phyloP scores from a whole-genome alignment of 2,329 filamentous ascomycete genomes.

The Amauroascus niger region DNA sequence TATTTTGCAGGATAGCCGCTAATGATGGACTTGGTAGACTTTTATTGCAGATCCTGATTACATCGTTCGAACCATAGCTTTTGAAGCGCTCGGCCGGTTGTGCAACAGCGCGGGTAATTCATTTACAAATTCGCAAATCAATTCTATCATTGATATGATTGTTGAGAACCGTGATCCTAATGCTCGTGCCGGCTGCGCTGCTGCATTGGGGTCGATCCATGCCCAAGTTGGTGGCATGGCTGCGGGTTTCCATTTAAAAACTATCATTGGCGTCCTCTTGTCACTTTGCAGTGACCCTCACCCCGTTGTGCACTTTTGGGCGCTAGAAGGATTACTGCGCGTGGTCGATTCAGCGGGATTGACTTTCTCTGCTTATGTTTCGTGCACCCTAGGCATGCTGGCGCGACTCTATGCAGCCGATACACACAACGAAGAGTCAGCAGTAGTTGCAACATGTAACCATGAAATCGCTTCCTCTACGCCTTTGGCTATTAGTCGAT shows the following conservation, averaged over 20 bases:
- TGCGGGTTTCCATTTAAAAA: slow-evolving; percentile 90
- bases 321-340: slow-evolving; percentile 73
- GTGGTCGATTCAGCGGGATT: slow-evolving; percentile 88
- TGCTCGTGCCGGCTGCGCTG: slow-evolving; percentile 85
- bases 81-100: slow-evolving; percentile 73
- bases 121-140: slow-evolving; percentile 84
- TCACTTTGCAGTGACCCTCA: slow-evolving; percentile 93
- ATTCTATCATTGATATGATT: slow-evolving; percentile 85
- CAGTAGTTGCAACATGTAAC: slow-evolving; percentile 74
- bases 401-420: slow-evolving; percentile 88
- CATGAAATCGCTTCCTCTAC: slow-evolving; percentile 78
- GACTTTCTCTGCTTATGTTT: slow-evolving; percentile 82
- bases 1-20: neutral
- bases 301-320: slow-evolving; percentile 92
- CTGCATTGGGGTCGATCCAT: slow-evolving; percentile 87
- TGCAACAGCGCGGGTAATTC: slow-evolving; percentile 76
- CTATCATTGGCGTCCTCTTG: slow-evolving; percentile 95
- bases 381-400: slow-evolving; percentile 83
- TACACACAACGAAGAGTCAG: slow-evolving; percentile 76
- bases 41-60: slow-evolving; percentile 78
- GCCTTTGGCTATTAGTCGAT: slow-evolving; percentile 70
- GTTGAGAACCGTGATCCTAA: slow-evolving; percentile 88
- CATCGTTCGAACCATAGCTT: slow-evolving; percentile 74
- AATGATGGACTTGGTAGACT: slow-evolving; percentile 31
- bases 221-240: slow-evolving; percentile 96